Base-by-base conservation (phyloP, 805 yeast species). In the Candida manassasensis region DNA sequence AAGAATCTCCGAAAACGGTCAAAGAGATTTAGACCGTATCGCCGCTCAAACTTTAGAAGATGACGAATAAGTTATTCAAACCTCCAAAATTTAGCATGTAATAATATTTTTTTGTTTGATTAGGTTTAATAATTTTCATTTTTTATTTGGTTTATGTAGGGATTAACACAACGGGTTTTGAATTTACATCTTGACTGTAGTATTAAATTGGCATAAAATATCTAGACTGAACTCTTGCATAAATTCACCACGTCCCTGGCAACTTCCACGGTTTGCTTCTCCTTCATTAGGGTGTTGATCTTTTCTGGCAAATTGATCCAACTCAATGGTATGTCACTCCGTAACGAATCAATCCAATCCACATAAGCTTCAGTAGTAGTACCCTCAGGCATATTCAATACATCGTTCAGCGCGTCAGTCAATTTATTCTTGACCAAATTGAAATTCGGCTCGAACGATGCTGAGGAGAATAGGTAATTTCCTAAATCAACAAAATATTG, bases 21-120 rank as follows among this genome's bases (percentile, higher is more conserved):
- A 90, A 79, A 89, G 98, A 86, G 99, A 93, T 79, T 84, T 93
- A 78, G 99, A 93, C 79, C 97, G 99, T 83, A 90, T 90, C 72
- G 97, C 97, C 67, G 96, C 95, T 71, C 96, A 88, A 78, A 87
- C 96, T 69, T 80, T 85, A 71, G 95, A 88, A 77, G 93, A 84
- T 63, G 94, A 84, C 66, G 76, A 71, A 54, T 70, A 69, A 58
- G 40, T 44, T 34, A 43, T 29, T 40, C 40, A 27, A 34, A 11
- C 22, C 17, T 32, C 19, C 16, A 31, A 19, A 14, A 35, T n/a
- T 18, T 35, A 27, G 21, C 21, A 18, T 35, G 30, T 28, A 35
- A n/a, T 32, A n/a, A n/a, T 19, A 15, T 32, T 37, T 31, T 29
- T 24, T 32, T 26, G 19, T 35, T 35, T 27, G 13, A 14, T 35